Evolutionary conservation across 31 red algal genomes (phyloP), one percentile per base, ranked within the genome.

Genomic region (Bonnemaisonia californica): DNA sequence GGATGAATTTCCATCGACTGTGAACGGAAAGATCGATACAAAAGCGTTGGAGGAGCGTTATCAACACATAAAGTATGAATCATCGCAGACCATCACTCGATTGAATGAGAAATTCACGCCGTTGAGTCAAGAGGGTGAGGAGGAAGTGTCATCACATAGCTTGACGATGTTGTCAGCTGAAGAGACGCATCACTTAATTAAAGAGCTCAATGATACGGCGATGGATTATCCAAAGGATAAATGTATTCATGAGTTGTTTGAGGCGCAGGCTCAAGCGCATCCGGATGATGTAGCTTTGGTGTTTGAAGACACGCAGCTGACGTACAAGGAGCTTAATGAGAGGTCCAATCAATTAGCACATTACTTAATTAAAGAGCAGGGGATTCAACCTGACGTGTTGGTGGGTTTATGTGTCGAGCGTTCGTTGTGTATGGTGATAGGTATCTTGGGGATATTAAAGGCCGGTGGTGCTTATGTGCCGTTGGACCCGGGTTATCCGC

Each of bases 391-490:
- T 33, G 72, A 37, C 18, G 28, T 26, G 7, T 7, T 59, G 5
- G 47, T 77, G 5, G 72, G 55, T 59, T 7, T 77, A 13, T 65
- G 54, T 59, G 32, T 59, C 5, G 54, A 77, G 8, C 72, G 72
- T 19, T 58, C 41, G n/a, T 8, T 34, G 5, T 5, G 62, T 24
- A 77, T 77, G 41, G 27, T 77, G 23, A 22, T 59, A 13, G 35
- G 41, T 5, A 28, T 77, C 4, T 39, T 77, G 5, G 72, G 12
- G 5, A 77, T 77, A 27, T 23, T 77, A 59, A 77, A 77, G 28
- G 7, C 72, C 9, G 72, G 72, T 77, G 72, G 12, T 59, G 72
- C 72, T 5, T 77, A 77, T 36, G 13, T 77, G 5, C 72, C 72
- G 5, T 11, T 77, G 5, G 72, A 77, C 62, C 72, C 72, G 8